A percentile compares a stretch with the other conserved stretches of the same genome.
Evolutionary conservation across 371 early-diverging fungal genomes (phyloP).

Genomic region (Chytridium lagenaria): DNA sequence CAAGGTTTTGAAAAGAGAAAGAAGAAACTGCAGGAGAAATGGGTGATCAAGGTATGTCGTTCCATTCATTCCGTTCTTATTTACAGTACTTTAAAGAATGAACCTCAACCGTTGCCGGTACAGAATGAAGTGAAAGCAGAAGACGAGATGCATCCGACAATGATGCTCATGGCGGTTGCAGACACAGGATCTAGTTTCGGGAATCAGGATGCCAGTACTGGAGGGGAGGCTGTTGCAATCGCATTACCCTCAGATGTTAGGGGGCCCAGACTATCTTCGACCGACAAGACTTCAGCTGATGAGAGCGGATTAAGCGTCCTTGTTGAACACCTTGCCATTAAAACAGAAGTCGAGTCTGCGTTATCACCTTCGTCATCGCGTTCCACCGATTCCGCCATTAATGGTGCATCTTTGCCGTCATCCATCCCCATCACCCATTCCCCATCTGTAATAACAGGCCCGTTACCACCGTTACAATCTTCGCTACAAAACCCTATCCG

Average conservation of each 20-base stretch:
- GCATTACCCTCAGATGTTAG: too few species aligned
- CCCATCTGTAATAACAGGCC: neutral
- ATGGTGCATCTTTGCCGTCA: neutral
- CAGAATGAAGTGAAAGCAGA: too few species aligned
- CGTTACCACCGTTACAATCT: too few species aligned
- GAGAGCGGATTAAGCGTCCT: too few species aligned
- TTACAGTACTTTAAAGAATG: too few species aligned
- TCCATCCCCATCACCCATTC: neutral
- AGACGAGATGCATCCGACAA: slow-evolving; percentile 6
- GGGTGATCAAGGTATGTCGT: neutral
- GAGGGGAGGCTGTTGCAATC: too few species aligned
- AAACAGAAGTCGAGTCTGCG: neutral
- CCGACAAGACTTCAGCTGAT: too few species aligned
- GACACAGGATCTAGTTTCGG: neutral
- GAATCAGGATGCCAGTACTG: too few species aligned
- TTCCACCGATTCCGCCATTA: neutral
- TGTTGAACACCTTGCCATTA: neutral
- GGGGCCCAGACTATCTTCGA: too few species aligned
- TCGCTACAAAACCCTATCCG: too few species aligned
- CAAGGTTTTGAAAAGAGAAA: slow-evolving; percentile 18
- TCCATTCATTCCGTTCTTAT: neutral
- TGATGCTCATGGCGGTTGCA: slow-evolving; percentile 6
- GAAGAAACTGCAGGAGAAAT: slow-evolving; percentile 5
- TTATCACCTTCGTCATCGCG: neutral
- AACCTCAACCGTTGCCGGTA: too few species aligned